Percentiles rank a stretch among this genome's conserved stretches.
phyloP scores from a whole-genome alignment of 805 yeast genomes.

The Ogataea nitratoaversa region DNA sequence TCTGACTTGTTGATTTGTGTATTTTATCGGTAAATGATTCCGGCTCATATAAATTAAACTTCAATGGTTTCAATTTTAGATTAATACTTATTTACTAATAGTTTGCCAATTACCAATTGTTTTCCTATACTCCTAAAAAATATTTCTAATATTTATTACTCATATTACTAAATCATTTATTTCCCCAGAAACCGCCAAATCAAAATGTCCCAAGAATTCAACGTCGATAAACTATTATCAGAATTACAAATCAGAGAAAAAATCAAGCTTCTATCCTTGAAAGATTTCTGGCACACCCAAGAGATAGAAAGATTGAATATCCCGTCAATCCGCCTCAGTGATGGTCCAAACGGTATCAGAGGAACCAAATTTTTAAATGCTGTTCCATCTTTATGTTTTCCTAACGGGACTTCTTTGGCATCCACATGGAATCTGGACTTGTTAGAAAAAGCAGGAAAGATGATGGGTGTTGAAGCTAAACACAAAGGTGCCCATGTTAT shows the following conservation, averaged over 20 bases:
- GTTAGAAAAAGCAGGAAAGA: slow-evolving; percentile 35
- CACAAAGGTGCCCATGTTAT: slow-evolving; percentile 40
- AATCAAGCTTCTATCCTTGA: slow-evolving; percentile 26
- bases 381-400: slow-evolving; percentile 42
- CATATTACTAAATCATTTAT: too few relatives aligned
- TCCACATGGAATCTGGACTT: slow-evolving; percentile 41
- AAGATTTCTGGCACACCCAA: slow-evolving; percentile 41
- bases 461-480: slow-evolving; percentile 44
- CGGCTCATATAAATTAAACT: too few relatives aligned
- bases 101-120: too few relatives aligned
- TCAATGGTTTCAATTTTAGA: too few relatives aligned
- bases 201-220: slow-evolving; percentile 2
- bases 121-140: too few relatives aligned
- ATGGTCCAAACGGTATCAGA: slow-evolving; percentile 48
- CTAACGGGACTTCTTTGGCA: slow-evolving; percentile 46
- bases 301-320: slow-evolving; percentile 31
- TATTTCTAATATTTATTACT: too few relatives aligned
- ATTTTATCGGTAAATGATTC: too few relatives aligned
- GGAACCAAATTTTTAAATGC: slow-evolving; percentile 41
- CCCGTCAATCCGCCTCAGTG: slow-evolving; percentile 35
- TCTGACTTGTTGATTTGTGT: too few relatives aligned
- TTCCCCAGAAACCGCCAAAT: too few relatives aligned
- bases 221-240: slow-evolving; percentile 19
- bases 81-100: too few relatives aligned
- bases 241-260: slow-evolving; percentile 30